Base-by-base conservation (phyloP, 2,329 filamentous ascomycete genomes). In the Cladosporium sp. region DNA sequence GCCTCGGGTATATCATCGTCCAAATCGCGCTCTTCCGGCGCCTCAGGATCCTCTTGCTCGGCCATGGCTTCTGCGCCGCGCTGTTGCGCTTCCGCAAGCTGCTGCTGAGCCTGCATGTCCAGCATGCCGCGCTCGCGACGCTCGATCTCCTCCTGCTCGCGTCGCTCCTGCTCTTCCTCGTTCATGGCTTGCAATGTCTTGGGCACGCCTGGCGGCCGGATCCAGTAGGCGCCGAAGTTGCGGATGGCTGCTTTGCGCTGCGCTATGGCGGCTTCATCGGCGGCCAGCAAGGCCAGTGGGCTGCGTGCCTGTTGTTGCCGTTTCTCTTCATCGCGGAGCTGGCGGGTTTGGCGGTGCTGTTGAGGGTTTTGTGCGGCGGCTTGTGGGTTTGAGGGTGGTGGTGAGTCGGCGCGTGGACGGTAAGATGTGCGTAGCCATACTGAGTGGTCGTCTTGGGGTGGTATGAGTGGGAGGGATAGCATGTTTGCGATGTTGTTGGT, bases 181-280 rank as follows among this genome's bases (percentile, higher is more conserved):
- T 87, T 85, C 71, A 90, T 82, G 56, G 95, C 90, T 65, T 95
- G 85, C 54, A 96, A 82, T 1, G 92, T 96, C 76, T 97, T 99
- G 51, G 83, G 69, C 50, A 96, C 79, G 7, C 92, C 93, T 0
- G 89, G 90, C 0, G 93, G 93, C 52, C 86, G 88, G 50, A 99
- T 84, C 93, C 93, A 99, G 39, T 80, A 81, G 58, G 85, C 87
- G 54, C 93, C 93, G 65, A 95, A 96, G 62, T 90, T 88, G 42
- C 86, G 82, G 24, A 97, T 86, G 58, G 92, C 89, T 42, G 82
- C 73, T 63, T 91, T 89, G 41, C 92, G 88, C 7, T 85, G 80
- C 49, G 85, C 80, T 57, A 95, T 79, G 52, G 83, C 80, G 54
- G 83, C 79, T 71, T 97, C 93, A 65, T 96, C 92, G 37, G 82